Percentiles rank a stretch among this genome's conserved stretches.
Evolutionary conservation across 148 eudicot genomes (phyloP).

Genomic region (Chenopodium formosanum): DNA sequence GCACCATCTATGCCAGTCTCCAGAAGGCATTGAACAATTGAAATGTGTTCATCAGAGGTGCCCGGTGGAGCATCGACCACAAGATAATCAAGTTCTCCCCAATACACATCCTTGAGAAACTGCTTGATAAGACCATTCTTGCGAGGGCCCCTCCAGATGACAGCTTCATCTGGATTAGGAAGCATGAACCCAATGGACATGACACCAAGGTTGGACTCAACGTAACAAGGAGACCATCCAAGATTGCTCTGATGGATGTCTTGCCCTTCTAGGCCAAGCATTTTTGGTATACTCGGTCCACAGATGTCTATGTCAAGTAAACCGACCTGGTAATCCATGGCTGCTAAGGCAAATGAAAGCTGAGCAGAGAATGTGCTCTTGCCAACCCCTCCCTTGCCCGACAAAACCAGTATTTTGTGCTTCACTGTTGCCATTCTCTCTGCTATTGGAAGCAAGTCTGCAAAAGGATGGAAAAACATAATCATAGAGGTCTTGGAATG

Average conservation of each 20-base stretch:
- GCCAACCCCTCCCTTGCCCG: conserved; percentile 95
- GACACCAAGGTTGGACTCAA: conserved; percentile 92
- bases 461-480: conserved; percentile 14
- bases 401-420: conserved; percentile 82
- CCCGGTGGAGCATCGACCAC: conserved; percentile 98
- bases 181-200: conserved; percentile 98
- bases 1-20: conserved; percentile 84
- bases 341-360: conserved; percentile 74
- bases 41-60: conserved; percentile 86
- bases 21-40: conserved; percentile 75
- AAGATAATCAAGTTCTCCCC: conserved; percentile 90
- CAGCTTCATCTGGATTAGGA: conserved; percentile 82
- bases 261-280: conserved; percentile 96
- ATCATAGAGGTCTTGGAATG: neutral
- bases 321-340: conserved; percentile 79
- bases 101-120: conserved; percentile 76
- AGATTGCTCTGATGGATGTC: conserved; percentile 92
- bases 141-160: conserved; percentile 96
- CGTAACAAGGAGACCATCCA: conserved; percentile 95
- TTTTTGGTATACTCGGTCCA: conserved; percentile 94
- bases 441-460: conserved; percentile 73
- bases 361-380: conserved; percentile 98
- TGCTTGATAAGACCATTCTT: conserved; percentile 85
- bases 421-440: conserved; percentile 96
- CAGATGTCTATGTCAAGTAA: conserved; percentile 87